Evolutionary conservation across 2,329 filamentous ascomycete species (phyloP).

Genomic region (Rhynchosporium secalis): DNA sequence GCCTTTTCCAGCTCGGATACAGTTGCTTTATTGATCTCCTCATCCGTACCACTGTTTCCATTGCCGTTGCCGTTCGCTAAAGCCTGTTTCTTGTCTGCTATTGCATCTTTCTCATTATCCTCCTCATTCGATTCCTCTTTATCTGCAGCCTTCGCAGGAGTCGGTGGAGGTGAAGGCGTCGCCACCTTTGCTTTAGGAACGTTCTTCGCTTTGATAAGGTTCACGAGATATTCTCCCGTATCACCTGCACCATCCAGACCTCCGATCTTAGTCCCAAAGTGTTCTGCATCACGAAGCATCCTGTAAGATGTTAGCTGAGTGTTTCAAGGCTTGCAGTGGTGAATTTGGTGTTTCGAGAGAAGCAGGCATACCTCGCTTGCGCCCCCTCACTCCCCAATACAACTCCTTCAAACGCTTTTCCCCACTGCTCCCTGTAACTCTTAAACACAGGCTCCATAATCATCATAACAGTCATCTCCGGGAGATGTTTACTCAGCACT

Average conservation of each 20-base stretch:
- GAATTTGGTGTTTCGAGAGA: neutral
- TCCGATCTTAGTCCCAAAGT: constrained; percentile 60
- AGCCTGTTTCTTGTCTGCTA: neutral
- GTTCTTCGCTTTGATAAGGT: constrained; percentile 60
- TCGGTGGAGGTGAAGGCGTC: neutral
- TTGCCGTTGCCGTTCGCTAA: constrained; percentile 1
- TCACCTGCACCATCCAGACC: constrained; percentile 68
- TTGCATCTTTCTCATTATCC: neutral
- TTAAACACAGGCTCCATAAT: constrained; percentile 71
- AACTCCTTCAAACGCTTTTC: constrained; percentile 61
- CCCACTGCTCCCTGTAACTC: constrained; percentile 66
- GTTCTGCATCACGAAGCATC: constrained; percentile 63
- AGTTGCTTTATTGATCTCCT: neutral
- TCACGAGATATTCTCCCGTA: constrained; percentile 67
- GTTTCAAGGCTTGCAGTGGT: neutral
- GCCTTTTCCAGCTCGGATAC: constrained; percentile 2
- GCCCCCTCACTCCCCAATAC: constrained; percentile 58
- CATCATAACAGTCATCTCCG: constrained; percentile 61
- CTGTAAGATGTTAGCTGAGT: constrained; percentile 41
- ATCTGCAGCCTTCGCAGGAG: neutral
- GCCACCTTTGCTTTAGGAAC: constrained; percentile 21
- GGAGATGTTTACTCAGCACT: constrained; percentile 66
- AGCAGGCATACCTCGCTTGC: constrained; percentile 56
- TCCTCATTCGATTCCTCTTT: constrained; percentile 1
- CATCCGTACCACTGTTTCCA: constrained; percentile 12